Evolutionary conservation across 768 basidiomycete genomes (phyloP).

Genomic region (Hypsizygus marmoreus): DNA sequence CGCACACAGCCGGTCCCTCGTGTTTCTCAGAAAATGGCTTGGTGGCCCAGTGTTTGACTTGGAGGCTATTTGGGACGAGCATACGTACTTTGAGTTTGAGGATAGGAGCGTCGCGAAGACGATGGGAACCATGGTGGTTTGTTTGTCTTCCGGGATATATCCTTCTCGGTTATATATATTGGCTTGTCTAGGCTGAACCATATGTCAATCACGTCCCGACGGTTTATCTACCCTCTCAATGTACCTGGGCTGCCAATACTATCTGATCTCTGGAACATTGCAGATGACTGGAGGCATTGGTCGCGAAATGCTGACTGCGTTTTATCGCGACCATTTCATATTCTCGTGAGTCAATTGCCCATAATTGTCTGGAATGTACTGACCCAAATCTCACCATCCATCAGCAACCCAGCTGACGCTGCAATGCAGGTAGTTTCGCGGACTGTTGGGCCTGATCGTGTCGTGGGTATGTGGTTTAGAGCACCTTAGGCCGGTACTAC

Average conservation of each 20-base stretch:
- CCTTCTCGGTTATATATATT: background rate
- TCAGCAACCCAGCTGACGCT: conserved; percentile 51
- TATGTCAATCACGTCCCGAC: conserved; percentile 65
- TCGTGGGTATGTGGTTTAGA: conserved; percentile 46
- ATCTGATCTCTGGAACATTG: background rate
- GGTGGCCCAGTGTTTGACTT: conserved; percentile 57
- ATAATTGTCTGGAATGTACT: too few species aligned
- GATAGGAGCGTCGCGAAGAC: conserved; percentile 51
- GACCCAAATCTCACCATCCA: background rate
- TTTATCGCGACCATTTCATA: conserved; percentile 60
- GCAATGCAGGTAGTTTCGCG: conserved; percentile 47
- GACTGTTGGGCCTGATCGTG: conserved; percentile 51
- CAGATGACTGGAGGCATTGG: conserved; percentile 62
- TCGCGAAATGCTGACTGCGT: conserved; percentile 46
- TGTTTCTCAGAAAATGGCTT: conserved; percentile 45
- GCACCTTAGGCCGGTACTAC: background rate
- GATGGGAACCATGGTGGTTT: conserved; percentile 58
- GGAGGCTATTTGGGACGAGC: conserved; percentile 64
- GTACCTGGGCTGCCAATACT: background rate
- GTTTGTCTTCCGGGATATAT: conserved; percentile 17
- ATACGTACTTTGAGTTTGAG: conserved; percentile 56
- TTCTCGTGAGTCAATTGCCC: conserved; percentile 51
- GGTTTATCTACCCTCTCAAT: conserved; percentile 28
- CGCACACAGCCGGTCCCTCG: conserved; percentile 47
- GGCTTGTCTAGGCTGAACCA: conserved; percentile 44